Base-by-base conservation (phyloP, 2,329 filamentous ascomycete genomes). In the Colletotrichum abscissum region DNA sequence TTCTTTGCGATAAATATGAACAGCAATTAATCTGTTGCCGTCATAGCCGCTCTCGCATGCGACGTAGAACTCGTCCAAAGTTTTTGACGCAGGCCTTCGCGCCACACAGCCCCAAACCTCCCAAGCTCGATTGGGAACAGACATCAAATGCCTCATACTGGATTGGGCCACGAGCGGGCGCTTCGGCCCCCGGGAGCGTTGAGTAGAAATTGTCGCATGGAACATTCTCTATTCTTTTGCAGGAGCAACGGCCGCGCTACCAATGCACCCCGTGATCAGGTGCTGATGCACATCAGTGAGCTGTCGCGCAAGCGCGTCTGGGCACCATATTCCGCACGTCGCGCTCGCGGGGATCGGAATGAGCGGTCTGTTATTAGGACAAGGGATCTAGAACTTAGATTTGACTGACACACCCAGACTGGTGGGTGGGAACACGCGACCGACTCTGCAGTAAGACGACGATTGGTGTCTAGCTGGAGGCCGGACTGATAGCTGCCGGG, bases 21-120 rank as follows among this genome's bases (percentile, higher is more conserved):
- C 8, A 49, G 42, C 19, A 9, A 49, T 49, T 49, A 49, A 49
- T 49, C 9, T 56, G 55, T 52, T 60, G 28, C 65, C 56, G 54
- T 38, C 24, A 14, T 69, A 26, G 28, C 67, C 35, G 60, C 26
- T 63, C 63, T 63, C 69, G 46, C 56, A 73, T 73, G 71, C 62
- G 30, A 24, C 46, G 8, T 62, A 28, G 28, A 70, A 38, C 26
- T 70, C 49, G 22, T 71, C 71, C 38, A 28, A 52, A 66, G 28
- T 49, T 42, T 38, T 22, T 22, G 55, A 42, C 24, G 28, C 26
- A 38, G 64, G 30, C 35, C 54, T 49, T 26, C 54, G 19, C 33
- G 24, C 63, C 46, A 42, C 54, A 56, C 49, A 65, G 63, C 33
- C 24, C 19, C 33, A 30, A 65, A 56, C 19, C 11, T 35, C n/a